These are phyloP conservation scores for Zychaea mexicana DNA, from an alignment of 371 early-diverging fungal species.

Conservation along the genomic window DNA sequence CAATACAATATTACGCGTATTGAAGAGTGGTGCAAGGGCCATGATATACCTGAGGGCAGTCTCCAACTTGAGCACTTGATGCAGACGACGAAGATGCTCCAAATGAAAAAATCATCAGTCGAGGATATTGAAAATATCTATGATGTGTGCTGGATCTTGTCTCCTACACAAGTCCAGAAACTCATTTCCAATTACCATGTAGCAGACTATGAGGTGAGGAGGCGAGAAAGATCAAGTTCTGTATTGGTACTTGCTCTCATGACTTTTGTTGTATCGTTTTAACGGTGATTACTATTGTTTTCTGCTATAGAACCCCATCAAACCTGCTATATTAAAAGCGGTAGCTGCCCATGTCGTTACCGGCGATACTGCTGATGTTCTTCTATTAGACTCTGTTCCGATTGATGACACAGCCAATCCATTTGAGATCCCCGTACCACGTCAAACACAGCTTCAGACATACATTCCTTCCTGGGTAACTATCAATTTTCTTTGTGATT, in stretches of 20 bases:
- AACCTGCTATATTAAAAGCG: constrained; percentile 87
- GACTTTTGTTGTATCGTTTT: neutral
- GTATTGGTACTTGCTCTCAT: neutral
- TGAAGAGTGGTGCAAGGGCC: constrained; percentile 94
- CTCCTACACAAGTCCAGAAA: constrained; percentile 91
- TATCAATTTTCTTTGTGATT: neutral
- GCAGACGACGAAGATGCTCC: constrained; percentile 91
- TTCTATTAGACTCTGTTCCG: constrained; percentile 87
- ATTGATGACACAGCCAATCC: constrained; percentile 70
- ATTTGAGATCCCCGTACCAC: constrained; percentile 61
- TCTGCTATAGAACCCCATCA: constrained; percentile 68
- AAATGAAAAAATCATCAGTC: constrained; percentile 72
- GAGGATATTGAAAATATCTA: constrained; percentile 92
- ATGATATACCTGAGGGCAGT: constrained; percentile 82
- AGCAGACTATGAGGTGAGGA: constrained; percentile 69
- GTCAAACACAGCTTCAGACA: constrained; percentile 54
- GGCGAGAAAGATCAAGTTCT: neutral
- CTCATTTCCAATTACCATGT: constrained; percentile 76
- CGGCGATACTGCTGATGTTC: constrained; percentile 84
- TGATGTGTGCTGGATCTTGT: constrained; percentile 90
- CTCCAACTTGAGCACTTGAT: constrained; percentile 86
- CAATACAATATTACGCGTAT: constrained; percentile 93
- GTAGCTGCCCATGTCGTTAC: constrained; percentile 86
- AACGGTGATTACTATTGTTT: neutral
- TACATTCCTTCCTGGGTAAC: constrained; percentile 60